A percentile compares a stretch with the other conserved stretches of the same genome.
Evolutionary conservation across 805 yeast species (phyloP).

Genomic region (Zygosaccharomyces bisporus): DNA sequence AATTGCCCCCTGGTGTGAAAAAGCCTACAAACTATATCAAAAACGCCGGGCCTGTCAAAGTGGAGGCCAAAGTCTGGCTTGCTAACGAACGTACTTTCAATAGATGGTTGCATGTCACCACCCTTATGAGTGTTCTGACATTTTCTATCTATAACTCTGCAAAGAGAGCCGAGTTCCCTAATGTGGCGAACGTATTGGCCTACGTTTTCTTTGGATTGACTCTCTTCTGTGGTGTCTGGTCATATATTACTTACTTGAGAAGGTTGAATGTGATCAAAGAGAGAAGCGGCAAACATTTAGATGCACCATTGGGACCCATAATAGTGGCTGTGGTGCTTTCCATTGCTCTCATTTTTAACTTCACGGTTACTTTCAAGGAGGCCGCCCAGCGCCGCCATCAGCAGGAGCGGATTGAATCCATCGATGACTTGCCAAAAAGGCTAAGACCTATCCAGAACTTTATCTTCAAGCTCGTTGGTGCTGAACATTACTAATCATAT

Average conservation of each 20-base stretch:
- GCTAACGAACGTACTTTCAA: conserved; percentile 97
- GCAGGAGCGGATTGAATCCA: conserved; percentile 12
- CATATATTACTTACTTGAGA: conserved; percentile 67
- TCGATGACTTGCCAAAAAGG: conserved; percentile 16
- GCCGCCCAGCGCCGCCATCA: conserved; percentile 27
- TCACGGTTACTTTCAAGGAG: conserved; percentile 57
- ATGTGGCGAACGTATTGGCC: conserved; percentile 65
- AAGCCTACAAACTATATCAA: conserved; percentile 77
- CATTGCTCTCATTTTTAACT: conserved; percentile 65
- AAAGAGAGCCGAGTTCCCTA: conserved; percentile 57
- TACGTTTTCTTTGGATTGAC: conserved; percentile 78
- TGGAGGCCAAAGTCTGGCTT: conserved; percentile 97
- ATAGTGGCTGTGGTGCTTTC: conserved; percentile 68
- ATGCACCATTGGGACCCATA: conserved; percentile 86
- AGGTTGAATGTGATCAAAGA: conserved; percentile 70
- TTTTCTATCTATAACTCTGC: conserved; percentile 80
- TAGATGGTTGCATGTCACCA: conserved; percentile 89
- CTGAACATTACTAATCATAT: conserved; percentile 14
- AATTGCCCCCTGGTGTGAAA: conserved; percentile 82
- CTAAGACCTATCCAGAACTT: conserved; percentile 32
- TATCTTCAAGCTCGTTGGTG: conserved; percentile 36
- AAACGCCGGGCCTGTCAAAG: conserved; percentile 87
- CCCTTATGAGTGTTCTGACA: conserved; percentile 78
- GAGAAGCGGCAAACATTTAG: conserved; percentile 84
- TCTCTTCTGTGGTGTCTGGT: conserved; percentile 83